These are phyloP conservation scores for Spirogloea muscicola DNA, from an alignment of 139 green algal genomes.

Conservation along the genomic window DNA sequence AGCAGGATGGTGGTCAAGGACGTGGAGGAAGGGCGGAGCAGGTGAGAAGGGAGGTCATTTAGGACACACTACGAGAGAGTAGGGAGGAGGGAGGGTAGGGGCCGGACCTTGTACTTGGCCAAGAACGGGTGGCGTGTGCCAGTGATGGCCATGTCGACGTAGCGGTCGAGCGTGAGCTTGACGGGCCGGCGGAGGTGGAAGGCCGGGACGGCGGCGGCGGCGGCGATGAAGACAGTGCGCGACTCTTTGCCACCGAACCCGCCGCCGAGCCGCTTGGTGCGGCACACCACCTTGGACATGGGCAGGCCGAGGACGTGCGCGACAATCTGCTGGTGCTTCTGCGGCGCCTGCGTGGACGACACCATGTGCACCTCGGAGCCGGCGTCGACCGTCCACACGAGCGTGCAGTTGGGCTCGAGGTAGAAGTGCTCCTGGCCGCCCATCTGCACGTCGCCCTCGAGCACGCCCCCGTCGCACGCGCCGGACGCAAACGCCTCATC, in stretches of 20 bases:
- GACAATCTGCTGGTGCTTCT: conserved; percentile 74
- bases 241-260: conserved; percentile 96
- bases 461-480: too few relatives aligned
- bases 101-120: neutral
- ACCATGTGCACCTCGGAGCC: conserved; percentile 62
- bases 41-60: too few relatives aligned
- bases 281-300: conserved; percentile 68
- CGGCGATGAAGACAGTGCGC: conserved; percentile 65
- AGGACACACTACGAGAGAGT: too few relatives aligned
- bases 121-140: neutral
- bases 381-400: conserved; percentile 73
- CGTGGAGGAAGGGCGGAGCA: too few relatives aligned
- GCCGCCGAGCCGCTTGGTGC: conserved; percentile 86
- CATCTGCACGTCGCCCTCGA: neutral
- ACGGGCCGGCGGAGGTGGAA: conserved; percentile 69
- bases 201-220: conserved; percentile 69
- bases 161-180: conserved; percentile 73
- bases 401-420: conserved; percentile 74
- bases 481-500: too few relatives aligned
- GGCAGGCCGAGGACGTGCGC: conserved; percentile 71
- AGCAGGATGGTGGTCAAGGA: too few relatives aligned
- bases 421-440: conserved; percentile 88
- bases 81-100: too few relatives aligned
- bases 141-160: conserved; percentile 81
- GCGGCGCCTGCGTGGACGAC: conserved; percentile 46